These are phyloP conservation scores for Darksidea phi DNA, from an alignment of 495 filamentous ascomycete species.

Conservation along the genomic window DNA sequence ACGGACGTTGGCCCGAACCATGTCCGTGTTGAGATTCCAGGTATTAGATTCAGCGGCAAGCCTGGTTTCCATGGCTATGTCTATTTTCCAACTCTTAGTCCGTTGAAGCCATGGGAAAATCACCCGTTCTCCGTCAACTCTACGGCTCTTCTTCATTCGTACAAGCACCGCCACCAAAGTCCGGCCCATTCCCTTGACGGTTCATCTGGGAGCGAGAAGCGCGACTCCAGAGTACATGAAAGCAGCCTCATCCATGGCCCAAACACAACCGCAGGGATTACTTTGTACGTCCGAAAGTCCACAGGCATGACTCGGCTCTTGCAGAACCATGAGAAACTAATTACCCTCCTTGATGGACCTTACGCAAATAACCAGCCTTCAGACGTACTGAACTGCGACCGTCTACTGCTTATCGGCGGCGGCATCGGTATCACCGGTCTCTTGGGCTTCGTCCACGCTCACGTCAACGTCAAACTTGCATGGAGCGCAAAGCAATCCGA, in stretches of 20 bases:
- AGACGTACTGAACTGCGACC: background rate
- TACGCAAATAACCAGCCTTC: background rate
- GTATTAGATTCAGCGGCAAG: constrained; percentile 38
- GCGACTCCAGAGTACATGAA: background rate
- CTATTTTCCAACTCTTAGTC: constrained; percentile 48
- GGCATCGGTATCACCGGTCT: constrained; percentile 48
- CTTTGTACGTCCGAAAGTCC: background rate
- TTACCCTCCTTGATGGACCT: constrained; percentile 3
- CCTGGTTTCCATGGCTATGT: constrained; percentile 42
- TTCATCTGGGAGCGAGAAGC: background rate
- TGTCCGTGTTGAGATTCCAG: constrained; percentile 43
- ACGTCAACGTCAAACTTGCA: constrained; percentile 41
- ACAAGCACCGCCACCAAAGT: background rate
- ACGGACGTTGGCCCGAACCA: constrained; percentile 39
- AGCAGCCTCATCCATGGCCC: too few relatives aligned
- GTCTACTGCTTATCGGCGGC: constrained; percentile 37
- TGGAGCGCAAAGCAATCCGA: constrained; percentile 36
- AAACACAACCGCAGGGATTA: background rate
- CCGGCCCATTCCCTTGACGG: background rate
- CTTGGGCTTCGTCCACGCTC: constrained; percentile 30
- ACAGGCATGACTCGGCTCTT: background rate
- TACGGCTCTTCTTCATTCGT: background rate
- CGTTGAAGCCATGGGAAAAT: constrained; percentile 49
- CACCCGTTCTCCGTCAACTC: constrained; percentile 49
- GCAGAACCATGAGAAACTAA: background rate